A percentile compares a stretch with the other conserved stretches of the same genome.
These are phyloP conservation scores for Brassica nigra DNA, from an alignment of 345 rosid species.

Conservation along the genomic window DNA sequence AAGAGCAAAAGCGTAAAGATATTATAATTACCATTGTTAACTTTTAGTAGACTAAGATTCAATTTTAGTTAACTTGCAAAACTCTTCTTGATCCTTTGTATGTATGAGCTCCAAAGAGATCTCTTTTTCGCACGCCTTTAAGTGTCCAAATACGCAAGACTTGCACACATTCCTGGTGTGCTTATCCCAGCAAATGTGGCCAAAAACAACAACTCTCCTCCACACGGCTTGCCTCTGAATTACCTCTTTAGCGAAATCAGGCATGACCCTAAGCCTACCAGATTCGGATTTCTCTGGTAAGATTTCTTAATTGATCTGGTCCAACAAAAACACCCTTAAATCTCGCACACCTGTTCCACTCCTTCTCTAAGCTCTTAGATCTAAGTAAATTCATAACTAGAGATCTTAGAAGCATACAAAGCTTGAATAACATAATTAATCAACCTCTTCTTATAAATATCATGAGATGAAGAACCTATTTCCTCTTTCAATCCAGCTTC, in stretches of 20 bases:
- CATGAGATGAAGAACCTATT: conserved; percentile 41
- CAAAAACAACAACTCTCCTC: conserved; percentile 89
- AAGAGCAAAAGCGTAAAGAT: too few species aligned
- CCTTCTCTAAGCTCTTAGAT: conserved; percentile 78
- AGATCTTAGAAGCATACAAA: conserved; percentile 82
- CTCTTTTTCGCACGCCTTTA: conserved; percentile 36
- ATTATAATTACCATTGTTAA: too few species aligned
- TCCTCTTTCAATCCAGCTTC: conserved; percentile 85
- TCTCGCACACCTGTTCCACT: conserved; percentile 98
- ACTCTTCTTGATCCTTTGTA: too few species aligned
- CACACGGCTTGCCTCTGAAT: conserved; percentile 93
- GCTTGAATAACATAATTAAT: conserved; percentile 94
- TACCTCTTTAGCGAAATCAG: conserved; percentile 90
- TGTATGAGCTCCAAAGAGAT: too few species aligned
- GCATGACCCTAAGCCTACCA: conserved; percentile 83
- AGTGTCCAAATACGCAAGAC: conserved; percentile 87
- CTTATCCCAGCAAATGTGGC: conserved; percentile 87
- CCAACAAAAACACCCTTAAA: conserved; percentile 88
- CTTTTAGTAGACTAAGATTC: too few species aligned
- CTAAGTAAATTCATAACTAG: conserved; percentile 91
- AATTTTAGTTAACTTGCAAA: too few species aligned
- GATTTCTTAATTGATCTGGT: conserved; percentile 83
- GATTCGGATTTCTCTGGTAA: conserved; percentile 76
- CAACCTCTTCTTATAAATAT: conserved; percentile 73
- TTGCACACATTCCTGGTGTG: conserved; percentile 93